Conservation (phyloP, 1,284 basidiomycete genomes). For the Pulchroboletus neoregius region DNA sequence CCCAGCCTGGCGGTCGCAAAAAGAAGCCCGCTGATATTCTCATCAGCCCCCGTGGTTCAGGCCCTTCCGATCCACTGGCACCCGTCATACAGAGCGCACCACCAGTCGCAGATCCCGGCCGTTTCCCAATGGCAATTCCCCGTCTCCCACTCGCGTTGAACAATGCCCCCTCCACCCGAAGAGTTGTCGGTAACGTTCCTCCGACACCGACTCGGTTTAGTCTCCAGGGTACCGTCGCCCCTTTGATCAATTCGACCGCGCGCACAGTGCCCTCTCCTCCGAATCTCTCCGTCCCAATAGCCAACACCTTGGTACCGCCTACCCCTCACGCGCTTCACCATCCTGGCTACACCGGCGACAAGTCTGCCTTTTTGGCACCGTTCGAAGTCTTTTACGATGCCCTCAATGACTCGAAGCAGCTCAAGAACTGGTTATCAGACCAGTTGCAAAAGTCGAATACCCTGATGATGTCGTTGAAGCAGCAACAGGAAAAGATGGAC, state of each 20-base stretch:
- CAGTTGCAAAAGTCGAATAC: conserved; percentile 61
- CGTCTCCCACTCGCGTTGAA: conserved; percentile 55
- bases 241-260: conserved; percentile 23
- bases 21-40: conserved; percentile 74
- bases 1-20: conserved; percentile 51
- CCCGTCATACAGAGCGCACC: conserved; percentile 73
- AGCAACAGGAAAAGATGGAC: conserved; percentile 54
- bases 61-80: conserved; percentile 50
- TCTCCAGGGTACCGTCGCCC: conserved; percentile 38
- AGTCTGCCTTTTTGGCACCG: conserved; percentile 67
- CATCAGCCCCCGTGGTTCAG: conserved; percentile 62
- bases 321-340: conserved; percentile 61
- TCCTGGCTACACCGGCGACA: conserved; percentile 57
- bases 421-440: conserved; percentile 68
- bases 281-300: conserved; percentile 56
- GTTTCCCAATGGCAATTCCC: conserved; percentile 60
- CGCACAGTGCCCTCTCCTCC: conserved; percentile 44
- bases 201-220: conserved; percentile 68
- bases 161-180: conserved; percentile 40
- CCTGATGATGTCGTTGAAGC: conserved; percentile 49
- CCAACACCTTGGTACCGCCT: conserved; percentile 57
- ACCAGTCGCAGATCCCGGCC: conserved; percentile 48
- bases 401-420: conserved; percentile 67
- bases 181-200: conserved; percentile 56
- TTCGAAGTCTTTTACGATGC: conserved; percentile 79